Evolutionary conservation across 139 green algal species (phyloP).

Genomic region (Mesotaenium endlicherianum): DNA sequence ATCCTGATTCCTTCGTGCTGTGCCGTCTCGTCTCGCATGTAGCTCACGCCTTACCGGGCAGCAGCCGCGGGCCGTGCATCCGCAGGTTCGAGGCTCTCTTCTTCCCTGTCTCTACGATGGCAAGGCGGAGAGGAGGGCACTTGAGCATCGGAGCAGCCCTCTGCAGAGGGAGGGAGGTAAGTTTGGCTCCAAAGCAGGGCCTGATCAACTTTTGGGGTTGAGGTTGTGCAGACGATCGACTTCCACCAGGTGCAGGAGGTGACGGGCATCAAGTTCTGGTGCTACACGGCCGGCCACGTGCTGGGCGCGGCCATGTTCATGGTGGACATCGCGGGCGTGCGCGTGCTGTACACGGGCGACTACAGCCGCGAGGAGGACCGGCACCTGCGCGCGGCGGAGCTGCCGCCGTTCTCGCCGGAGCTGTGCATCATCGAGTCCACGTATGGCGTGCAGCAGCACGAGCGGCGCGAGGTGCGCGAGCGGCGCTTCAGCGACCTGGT

Average conservation of each 20-base stretch:
- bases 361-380: slow-evolving; percentile 52
- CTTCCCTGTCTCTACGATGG: too few species aligned
- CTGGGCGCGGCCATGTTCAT: slow-evolving; percentile 98
- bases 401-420: slow-evolving; percentile 77
- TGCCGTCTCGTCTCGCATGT: too few species aligned
- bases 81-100: too few species aligned
- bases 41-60: too few species aligned
- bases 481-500: slow-evolving; percentile 70
- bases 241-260: slow-evolving; percentile 81
- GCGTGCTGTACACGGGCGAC: slow-evolving; percentile 86
- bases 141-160: too few species aligned
- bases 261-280: slow-evolving; percentile 68
- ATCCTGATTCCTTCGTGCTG: too few species aligned
- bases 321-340: slow-evolving; percentile 88
- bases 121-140: too few species aligned
- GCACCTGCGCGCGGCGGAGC: slow-evolving; percentile 76
- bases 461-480: slow-evolving; percentile 81
- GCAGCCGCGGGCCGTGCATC: too few species aligned
- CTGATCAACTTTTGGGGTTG: too few species aligned
- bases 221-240: slow-evolving; percentile 78
- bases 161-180: too few species aligned
- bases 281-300: slow-evolving; percentile 91
- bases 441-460: slow-evolving; percentile 88
- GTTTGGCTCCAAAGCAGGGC: too few species aligned
- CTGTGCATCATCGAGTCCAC: slow-evolving; percentile 81